Conservation (phyloP, 371 early-diverging fungal species). For the Mucor mucedo region DNA sequence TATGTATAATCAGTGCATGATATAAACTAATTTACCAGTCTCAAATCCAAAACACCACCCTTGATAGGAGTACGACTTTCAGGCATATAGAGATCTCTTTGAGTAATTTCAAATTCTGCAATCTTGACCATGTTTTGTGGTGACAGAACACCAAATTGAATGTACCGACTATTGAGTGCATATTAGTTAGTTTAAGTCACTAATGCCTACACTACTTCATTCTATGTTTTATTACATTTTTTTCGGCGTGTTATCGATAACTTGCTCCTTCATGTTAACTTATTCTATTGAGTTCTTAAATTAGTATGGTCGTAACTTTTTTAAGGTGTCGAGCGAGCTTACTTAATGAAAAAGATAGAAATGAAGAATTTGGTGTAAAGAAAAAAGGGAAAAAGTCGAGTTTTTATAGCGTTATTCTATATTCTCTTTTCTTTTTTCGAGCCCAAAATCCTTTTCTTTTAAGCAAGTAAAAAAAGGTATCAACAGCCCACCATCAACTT, state of each 20-base stretch:
- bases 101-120: conserved; percentile 88
- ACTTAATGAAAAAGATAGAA: no score
- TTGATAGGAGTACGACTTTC: conserved; percentile 80
- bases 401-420: no score
- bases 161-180: conserved; percentile 65
- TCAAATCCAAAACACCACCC: conserved; percentile 90
- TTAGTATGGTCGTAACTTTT: neutral
- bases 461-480: no score
- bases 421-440: no score
- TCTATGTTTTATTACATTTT: conserved; percentile 65
- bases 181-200: neutral
- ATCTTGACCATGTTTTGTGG: conserved; percentile 83
- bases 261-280: conserved; percentile 77
- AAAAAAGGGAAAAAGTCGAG: no score
- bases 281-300: neutral
- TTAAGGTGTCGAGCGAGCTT: neutral
- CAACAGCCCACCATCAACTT: no score
- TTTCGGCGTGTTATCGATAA: conserved; percentile 77
- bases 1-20: neutral
- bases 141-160: conserved; percentile 91
- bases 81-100: conserved; percentile 91
- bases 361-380: no score
- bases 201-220: neutral
- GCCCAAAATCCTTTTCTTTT: no score
- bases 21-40: conserved; percentile 62